Conservation (phyloP, 371 early-diverging fungal species). For the Rhizopus delemar region DNA sequence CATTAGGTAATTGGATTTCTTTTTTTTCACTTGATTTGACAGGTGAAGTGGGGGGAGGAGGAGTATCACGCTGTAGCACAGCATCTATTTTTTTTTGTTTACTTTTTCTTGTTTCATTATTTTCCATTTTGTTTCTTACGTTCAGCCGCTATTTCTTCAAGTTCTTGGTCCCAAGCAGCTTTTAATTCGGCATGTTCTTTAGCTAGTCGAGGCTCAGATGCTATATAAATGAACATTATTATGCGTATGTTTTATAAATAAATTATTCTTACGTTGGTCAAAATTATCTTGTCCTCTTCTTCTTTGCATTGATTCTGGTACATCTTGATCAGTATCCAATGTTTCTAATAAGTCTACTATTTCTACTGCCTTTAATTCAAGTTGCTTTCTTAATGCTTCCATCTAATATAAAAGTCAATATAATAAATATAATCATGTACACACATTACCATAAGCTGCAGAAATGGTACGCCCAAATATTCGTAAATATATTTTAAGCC, state of each 20-base stretch:
- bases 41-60: constrained; percentile 46
- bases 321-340: constrained; percentile 32
- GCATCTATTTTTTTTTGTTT: not conserved
- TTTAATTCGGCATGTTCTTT: constrained; percentile 41
- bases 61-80: constrained; percentile 28
- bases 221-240: constrained; percentile 15
- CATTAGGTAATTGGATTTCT: constrained; percentile 25
- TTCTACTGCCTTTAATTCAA: constrained; percentile 45
- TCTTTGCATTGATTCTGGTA: constrained; percentile 42
- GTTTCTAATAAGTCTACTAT: constrained; percentile 44
- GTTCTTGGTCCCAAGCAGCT: constrained; percentile 44
- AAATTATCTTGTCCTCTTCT: constrained; percentile 47
- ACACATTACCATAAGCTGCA: constrained; percentile 57
- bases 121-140: constrained; percentile 22
- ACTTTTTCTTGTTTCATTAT: not conserved
- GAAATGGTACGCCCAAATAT: constrained; percentile 63
- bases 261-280: constrained; percentile 37
- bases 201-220: constrained; percentile 37
- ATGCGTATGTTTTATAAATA: not conserved
- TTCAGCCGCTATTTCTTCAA: constrained; percentile 40
- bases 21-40: constrained; percentile 37
- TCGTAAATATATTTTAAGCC: constrained; percentile 65
- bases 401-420: constrained; percentile 33
- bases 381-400: constrained; percentile 58
- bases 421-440: not conserved